Base-by-base conservation (phyloP, 1,284 basidiomycete species). In the Exobasidium cylindrosporum region DNA sequence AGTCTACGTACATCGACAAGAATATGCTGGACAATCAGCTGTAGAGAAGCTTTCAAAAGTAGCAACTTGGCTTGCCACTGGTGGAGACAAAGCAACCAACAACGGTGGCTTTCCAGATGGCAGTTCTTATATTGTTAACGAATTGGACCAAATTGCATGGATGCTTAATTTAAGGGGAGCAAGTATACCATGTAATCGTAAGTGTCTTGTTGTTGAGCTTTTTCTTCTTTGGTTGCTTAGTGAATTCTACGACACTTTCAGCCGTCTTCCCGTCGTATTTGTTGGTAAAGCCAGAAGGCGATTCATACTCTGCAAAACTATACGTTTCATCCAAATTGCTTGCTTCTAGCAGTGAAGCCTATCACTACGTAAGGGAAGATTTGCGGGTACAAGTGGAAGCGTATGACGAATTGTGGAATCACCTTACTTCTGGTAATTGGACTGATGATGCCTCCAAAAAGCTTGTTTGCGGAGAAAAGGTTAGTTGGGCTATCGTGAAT, bases 1-100 rank as follows among this genome's bases (percentile, higher is more conserved):
- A 0, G 82, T 95, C n/a, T 88, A 87, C 72, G 81, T 88, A 13
- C 91, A 95, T 68, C 85, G 87, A 1, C 82, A 87, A 40, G 84
- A 88, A 66, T 92, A 89, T 70, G 85, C 90, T 0, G 92, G 91
- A 81, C 76, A 81, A 66, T 73, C 74, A 0, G 70, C 77, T 2
- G 46, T 57, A 4, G 61, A 66, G n/a, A 78, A 78, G 54, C 67
- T 84, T 4, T 64, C 67, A 3, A 62, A 72, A 24, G 64, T 77
- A 47, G 50, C 45, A 46, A 35, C n/a, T 28, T 63, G 60, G 60
- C 17, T 62, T 14, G 4, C 13, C 11, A 40, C 35, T 10, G 44
- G 57, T 17, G 60, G 44, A 28, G 28, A 28, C 10, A 53, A 32
- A 5, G 1, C 7, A 5, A 29, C 7, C 11, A 60, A 57, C 35